Conservation (phyloP, 139 green algal species). For the Chlorella sp. region DNA sequence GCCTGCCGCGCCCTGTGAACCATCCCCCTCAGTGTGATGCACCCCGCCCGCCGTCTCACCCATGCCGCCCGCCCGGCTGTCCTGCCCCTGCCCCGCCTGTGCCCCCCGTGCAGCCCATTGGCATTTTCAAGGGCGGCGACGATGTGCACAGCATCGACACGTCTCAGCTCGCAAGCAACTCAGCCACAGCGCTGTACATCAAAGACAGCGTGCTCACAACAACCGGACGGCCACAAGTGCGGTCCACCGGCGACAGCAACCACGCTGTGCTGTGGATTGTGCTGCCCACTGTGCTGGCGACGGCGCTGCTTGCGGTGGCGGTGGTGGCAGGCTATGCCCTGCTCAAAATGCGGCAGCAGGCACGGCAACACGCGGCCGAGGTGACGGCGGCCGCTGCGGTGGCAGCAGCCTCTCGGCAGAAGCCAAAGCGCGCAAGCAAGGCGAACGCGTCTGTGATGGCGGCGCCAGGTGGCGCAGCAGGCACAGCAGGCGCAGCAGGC, state of each 20-base stretch:
- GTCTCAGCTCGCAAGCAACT: background rate
- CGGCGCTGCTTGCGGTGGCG: background rate
- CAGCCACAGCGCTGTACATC: constrained; percentile 23
- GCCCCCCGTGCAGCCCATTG: constrained; percentile 3
- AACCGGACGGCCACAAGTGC: background rate
- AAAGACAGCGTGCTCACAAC: background rate
- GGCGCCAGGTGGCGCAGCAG: background rate
- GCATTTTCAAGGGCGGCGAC: constrained; percentile 21
- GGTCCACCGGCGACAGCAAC: background rate
- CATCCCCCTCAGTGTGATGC: background rate
- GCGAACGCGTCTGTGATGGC: background rate
- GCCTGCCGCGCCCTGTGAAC: background rate
- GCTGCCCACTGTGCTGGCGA: constrained; percentile 36
- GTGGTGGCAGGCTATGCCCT: constrained; percentile 9
- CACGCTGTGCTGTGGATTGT: constrained; percentile 30
- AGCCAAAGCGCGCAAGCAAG: background rate
- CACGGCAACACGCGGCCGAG: too few relatives aligned
- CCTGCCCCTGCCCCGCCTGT: background rate
- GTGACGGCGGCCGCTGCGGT: background rate
- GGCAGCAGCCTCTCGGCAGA: background rate
- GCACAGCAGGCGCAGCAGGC: background rate
- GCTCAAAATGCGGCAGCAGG: constrained; percentile 7
- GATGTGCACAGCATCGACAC: background rate
- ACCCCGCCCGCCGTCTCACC: background rate
- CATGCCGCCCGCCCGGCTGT: background rate